These are phyloP conservation scores for Leptographium galeiforme DNA, from an alignment of 2,329 filamentous ascomycete species.

Conservation along the genomic window DNA sequence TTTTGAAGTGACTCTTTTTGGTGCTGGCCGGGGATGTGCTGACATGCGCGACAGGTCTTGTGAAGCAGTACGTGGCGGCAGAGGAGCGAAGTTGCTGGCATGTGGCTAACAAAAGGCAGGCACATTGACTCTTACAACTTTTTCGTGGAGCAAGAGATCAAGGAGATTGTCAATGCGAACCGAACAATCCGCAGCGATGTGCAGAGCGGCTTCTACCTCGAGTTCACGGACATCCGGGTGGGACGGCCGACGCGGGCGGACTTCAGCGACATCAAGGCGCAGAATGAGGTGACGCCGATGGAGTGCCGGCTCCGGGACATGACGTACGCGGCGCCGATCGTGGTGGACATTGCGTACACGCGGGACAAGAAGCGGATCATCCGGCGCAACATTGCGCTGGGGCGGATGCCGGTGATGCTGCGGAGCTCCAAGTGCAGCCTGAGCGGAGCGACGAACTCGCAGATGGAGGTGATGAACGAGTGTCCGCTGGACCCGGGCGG, in stretches of 20 bases:
- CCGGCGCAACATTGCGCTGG: constrained; percentile 66
- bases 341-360: constrained; percentile 84
- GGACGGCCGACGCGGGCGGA: constrained; percentile 69
- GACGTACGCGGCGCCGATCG: constrained; percentile 93
- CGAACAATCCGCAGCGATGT: constrained; percentile 81
- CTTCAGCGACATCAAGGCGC: constrained; percentile 54
- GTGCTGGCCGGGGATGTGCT: neutral
- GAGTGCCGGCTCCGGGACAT: constrained; percentile 93
- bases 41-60: constrained; percentile 42
- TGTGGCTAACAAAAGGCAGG: constrained; percentile 17
- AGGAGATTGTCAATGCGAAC: constrained; percentile 91
- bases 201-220: constrained; percentile 83
- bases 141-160: constrained; percentile 91
- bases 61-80: constrained; percentile 56
- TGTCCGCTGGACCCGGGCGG: constrained; percentile 92
- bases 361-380: constrained; percentile 65
- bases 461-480: constrained; percentile 90
- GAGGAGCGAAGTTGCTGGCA: neutral
- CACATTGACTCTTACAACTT: constrained; percentile 99
- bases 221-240: constrained; percentile 85
- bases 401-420: constrained; percentile 91
- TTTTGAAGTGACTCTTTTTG: constrained; percentile 6
- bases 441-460: constrained; percentile 64
- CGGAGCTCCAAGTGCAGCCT: constrained; percentile 89
- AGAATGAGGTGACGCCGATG: constrained; percentile 75